Conservation (phyloP, 768 basidiomycete species). For the Rhizopogon rudus region DNA sequence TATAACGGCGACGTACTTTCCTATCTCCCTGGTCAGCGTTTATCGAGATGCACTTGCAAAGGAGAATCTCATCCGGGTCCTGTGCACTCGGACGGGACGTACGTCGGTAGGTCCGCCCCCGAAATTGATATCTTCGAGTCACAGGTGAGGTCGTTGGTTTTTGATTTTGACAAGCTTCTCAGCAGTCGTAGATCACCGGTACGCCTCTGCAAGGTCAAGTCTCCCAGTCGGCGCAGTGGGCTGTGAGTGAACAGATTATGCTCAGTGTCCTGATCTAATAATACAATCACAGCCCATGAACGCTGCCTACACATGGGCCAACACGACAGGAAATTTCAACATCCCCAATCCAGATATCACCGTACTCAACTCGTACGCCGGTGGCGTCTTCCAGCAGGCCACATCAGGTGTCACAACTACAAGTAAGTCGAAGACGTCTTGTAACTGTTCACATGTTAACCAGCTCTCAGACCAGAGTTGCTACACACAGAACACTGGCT, state of each 20-base stretch:
- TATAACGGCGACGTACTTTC: conserved; percentile 53
- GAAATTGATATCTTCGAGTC: conserved; percentile 93
- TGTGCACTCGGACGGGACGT: conserved; percentile 67
- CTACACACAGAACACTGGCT: conserved; percentile 47
- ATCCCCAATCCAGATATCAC: conserved; percentile 53
- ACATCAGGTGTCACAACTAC: conserved; percentile 66
- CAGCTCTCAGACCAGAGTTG: conserved; percentile 53
- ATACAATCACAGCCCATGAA: conserved; percentile 67
- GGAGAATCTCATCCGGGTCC: conserved; percentile 90
- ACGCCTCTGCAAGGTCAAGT: conserved; percentile 48
- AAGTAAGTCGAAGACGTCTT: conserved; percentile 29
- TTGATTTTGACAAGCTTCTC: neutral
- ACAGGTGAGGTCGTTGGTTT: conserved; percentile 37
- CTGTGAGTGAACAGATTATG: conserved; percentile 38
- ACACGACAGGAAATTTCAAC: conserved; percentile 51
- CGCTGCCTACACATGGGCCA: conserved; percentile 62
- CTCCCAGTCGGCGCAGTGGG: conserved; percentile 84
- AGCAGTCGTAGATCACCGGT: conserved; percentile 27
- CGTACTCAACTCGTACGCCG: conserved; percentile 59
- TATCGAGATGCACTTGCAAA: conserved; percentile 85
- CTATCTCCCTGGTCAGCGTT: conserved; percentile 81
- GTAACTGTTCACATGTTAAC: neutral
- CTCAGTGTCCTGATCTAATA: neutral
- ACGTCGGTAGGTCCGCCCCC: conserved; percentile 76
- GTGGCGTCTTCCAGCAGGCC: conserved; percentile 81